Percentiles rank a stretch among this genome's conserved stretches.
phyloP scores from a whole-genome alignment of 306 rosid species.

The Aeschynomene evenia region DNA sequence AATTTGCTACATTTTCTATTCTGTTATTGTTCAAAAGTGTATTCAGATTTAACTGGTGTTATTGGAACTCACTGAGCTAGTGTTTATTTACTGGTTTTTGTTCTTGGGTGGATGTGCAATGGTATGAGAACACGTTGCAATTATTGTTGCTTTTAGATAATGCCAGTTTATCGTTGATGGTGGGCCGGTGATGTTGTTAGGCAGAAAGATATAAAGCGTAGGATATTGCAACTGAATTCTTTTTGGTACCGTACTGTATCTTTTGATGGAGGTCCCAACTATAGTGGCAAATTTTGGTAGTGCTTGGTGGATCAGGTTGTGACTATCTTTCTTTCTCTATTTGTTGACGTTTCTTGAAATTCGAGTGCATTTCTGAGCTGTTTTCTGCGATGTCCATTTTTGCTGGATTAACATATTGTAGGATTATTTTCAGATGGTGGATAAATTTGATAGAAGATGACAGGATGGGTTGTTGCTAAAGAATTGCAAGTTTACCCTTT shows the following conservation, averaged over 20 bases:
- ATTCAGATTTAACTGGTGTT: neutral
- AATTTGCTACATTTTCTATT: neutral
- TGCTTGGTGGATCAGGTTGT: constrained; percentile 6
- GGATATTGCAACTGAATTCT: constrained; percentile 3
- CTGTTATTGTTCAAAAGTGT: neutral
- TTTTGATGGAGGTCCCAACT: constrained; percentile 9
- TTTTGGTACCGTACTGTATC: neutral
- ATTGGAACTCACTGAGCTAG: constrained; percentile 13
- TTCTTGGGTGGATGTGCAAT: constrained; percentile 17
- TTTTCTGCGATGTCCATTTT: constrained; percentile 12
- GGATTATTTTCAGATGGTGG: constrained; percentile 12
- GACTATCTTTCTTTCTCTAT: constrained; percentile 1
- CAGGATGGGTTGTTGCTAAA: constrained; percentile 1
- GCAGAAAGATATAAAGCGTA: constrained; percentile 6
- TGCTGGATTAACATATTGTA: constrained; percentile 5
- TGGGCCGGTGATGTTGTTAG: neutral
- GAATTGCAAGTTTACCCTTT: neutral
- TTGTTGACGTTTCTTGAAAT: constrained; percentile 6
- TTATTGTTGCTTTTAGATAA: neutral
- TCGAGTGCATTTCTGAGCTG: constrained; percentile 4
- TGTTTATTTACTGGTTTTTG: neutral
- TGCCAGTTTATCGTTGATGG: neutral
- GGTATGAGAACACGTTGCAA: neutral
- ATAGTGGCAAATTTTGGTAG: constrained; percentile 19
- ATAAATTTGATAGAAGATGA: constrained; percentile 24